A percentile compares a stretch with the other conserved stretches of the same genome.
These are phyloP conservation scores for Noccaea bulbosa DNA, from an alignment of 345 rosid genomes.

Conservation along the genomic window DNA sequence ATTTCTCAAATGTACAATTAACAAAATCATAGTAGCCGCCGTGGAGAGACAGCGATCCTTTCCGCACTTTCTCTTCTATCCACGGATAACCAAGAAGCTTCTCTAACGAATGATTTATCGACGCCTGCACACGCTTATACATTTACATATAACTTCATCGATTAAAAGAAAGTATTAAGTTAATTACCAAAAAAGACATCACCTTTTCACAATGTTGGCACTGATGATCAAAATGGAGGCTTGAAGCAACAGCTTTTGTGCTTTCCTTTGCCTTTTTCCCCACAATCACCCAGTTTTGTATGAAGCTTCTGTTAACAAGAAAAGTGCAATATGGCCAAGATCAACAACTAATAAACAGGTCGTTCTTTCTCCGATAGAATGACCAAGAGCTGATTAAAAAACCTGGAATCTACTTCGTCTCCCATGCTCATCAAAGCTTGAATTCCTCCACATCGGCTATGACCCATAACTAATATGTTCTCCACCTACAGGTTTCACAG, in stretches of 20 bases:
- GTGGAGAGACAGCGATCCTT: constrained; percentile 66
- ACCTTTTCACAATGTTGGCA: constrained; percentile 99
- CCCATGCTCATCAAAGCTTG: constrained; percentile 92
- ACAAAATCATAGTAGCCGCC: constrained; percentile 92
- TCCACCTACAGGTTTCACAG: constrained; percentile 62
- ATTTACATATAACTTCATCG: constrained; percentile 8
- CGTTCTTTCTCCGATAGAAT: not conserved
- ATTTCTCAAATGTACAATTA: constrained; percentile 89
- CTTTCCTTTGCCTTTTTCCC: constrained; percentile 80
- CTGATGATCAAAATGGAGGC: constrained; percentile 77
- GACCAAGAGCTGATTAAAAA: not conserved
- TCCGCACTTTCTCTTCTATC: constrained; percentile 81
- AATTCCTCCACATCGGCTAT: constrained; percentile 97
- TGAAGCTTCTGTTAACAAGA: constrained; percentile 64
- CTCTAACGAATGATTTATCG: constrained; percentile 69
- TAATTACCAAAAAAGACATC: constrained; percentile 16
- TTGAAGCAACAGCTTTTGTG: constrained; percentile 66
- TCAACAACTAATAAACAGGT: not conserved
- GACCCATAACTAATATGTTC: constrained; percentile 87
- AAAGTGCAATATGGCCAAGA: not conserved
- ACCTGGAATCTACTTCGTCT: constrained; percentile 80
- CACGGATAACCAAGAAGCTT: constrained; percentile 90
- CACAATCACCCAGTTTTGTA: constrained; percentile 74
- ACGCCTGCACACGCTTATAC: constrained; percentile 53
- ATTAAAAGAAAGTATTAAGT: not conserved